Conservation (phyloP, 1,284 basidiomycete genomes). For the Volvariella volvacea region DNA sequence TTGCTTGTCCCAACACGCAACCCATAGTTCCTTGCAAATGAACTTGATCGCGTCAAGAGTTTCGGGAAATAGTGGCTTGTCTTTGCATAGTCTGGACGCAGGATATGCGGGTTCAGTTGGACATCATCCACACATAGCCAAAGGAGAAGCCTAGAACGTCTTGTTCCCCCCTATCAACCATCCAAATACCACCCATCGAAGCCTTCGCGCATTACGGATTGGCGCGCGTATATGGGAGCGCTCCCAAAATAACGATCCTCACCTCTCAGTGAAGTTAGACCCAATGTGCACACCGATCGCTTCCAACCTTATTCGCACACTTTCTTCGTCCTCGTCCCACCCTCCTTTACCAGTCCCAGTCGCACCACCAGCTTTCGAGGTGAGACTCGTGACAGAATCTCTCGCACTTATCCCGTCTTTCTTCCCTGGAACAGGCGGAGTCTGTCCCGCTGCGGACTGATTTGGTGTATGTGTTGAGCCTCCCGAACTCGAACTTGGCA, state of each 20-base stretch:
- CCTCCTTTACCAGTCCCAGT: slow-evolving; percentile 22
- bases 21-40: slow-evolving; percentile 94
- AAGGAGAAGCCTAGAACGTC: neutral
- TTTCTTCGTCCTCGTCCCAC: slow-evolving; percentile 69
- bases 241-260: slow-evolving; percentile 14
- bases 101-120: neutral
- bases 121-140: neutral
- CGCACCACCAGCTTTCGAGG: slow-evolving; percentile 21
- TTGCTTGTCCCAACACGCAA: slow-evolving; percentile 84
- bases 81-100: slow-evolving; percentile 60
- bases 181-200: too few relatives aligned
- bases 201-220: too few relatives aligned
- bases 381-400: slow-evolving; percentile 45
- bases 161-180: too few relatives aligned
- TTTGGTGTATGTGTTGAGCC: too few relatives aligned
- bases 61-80: slow-evolving; percentile 70
- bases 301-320: slow-evolving; percentile 65
- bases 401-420: slow-evolving; percentile 31
- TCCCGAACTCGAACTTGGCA: too few relatives aligned
- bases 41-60: slow-evolving; percentile 93
- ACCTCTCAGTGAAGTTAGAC: slow-evolving; percentile 82
- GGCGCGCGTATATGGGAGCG: too few relatives aligned
- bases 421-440: slow-evolving; percentile 32
- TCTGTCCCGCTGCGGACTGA: too few relatives aligned
- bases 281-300: slow-evolving; percentile 85